Conservation (phyloP, 2,329 filamentous ascomycete genomes). For the Zymoseptoria ardabiliae region DNA sequence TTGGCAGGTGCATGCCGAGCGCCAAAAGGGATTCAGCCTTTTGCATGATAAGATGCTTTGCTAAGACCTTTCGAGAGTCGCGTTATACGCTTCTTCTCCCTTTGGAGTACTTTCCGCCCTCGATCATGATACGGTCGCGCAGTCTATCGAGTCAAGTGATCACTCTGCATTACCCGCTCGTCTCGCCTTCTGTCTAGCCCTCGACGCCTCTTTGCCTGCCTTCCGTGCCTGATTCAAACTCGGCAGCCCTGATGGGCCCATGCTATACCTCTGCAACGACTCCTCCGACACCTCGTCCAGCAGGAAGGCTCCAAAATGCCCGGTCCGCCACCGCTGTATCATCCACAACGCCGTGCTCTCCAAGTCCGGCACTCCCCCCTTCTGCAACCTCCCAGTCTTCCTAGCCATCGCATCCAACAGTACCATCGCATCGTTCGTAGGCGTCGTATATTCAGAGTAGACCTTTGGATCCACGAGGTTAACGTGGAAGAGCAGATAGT, state of each 20-base stretch:
- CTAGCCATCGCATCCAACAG: slow-evolving; percentile 64
- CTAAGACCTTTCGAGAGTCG: neutral
- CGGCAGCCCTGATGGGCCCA: slow-evolving; percentile 36
- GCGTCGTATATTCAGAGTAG: slow-evolving; percentile 57
- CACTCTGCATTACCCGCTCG: slow-evolving; percentile 4
- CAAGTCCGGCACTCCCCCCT: slow-evolving; percentile 62
- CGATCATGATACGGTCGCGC: neutral
- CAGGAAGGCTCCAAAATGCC: slow-evolving; percentile 66
- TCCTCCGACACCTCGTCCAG: slow-evolving; percentile 67
- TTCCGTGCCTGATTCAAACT: slow-evolving; percentile 63
- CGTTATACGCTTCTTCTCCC: neutral
- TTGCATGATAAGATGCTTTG: neutral
- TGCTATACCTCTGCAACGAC: slow-evolving; percentile 47
- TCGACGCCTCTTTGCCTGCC: slow-evolving; percentile 49
- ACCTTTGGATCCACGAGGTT: slow-evolving; percentile 58
- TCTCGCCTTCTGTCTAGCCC: slow-evolving; percentile 9
- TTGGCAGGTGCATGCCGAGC: neutral
- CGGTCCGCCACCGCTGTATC: slow-evolving; percentile 73
- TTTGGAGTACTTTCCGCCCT: neutral
- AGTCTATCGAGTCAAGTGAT: neutral
- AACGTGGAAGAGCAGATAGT: slow-evolving; percentile 81
- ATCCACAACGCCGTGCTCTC: slow-evolving; percentile 72
- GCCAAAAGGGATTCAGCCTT: neutral
- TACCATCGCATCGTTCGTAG: slow-evolving; percentile 76
- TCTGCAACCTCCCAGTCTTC: slow-evolving; percentile 67